phyloP scores from a whole-genome alignment of 2,329 filamentous ascomycete genomes.

The Diaporthe sp. region DNA sequence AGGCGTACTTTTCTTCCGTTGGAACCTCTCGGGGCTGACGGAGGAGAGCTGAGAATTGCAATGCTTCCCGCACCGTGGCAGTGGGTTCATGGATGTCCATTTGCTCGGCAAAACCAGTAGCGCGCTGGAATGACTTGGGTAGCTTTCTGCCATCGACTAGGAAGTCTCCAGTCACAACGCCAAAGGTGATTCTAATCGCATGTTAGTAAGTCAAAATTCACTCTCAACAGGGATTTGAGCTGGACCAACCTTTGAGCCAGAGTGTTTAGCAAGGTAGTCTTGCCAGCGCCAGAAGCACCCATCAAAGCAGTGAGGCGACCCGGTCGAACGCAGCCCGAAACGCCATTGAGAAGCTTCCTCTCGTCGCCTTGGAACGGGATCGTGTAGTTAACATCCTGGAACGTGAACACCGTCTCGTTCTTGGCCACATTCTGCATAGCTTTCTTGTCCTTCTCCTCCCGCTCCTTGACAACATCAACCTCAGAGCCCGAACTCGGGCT shows the following conservation, averaged over 20 bases:
- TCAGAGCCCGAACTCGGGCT: not conserved
- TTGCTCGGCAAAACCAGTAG: constrained; percentile 80
- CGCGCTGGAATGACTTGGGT: constrained; percentile 77
- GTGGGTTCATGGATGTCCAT: constrained; percentile 78
- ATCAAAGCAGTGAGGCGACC: constrained; percentile 84
- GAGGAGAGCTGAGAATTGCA: constrained; percentile 76
- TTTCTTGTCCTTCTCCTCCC: constrained; percentile 30
- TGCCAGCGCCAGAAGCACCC: constrained; percentile 87
- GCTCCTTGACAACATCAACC: constrained; percentile 4
- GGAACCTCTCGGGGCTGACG: constrained; percentile 72
- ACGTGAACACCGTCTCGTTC: constrained; percentile 72
- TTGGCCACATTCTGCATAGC: constrained; percentile 38
- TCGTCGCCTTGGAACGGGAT: constrained; percentile 73
- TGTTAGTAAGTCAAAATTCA: not conserved
- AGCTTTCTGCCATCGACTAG: constrained; percentile 73
- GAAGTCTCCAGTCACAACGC: constrained; percentile 72
- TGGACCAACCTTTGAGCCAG: constrained; percentile 81
- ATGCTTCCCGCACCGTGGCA: constrained; percentile 76
- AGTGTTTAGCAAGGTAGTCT: constrained; percentile 87
- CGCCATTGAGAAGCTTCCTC: constrained; percentile 81
- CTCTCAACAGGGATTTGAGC: rapidly evolving
- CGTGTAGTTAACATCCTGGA: constrained; percentile 79
- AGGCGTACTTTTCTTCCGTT: constrained; percentile 74
- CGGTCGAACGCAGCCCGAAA: constrained; percentile 87
- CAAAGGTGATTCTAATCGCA: constrained; percentile 48